Conservation (phyloP, 2,329 filamentous ascomycete genomes). For the Aspergillus tubingensis region DNA sequence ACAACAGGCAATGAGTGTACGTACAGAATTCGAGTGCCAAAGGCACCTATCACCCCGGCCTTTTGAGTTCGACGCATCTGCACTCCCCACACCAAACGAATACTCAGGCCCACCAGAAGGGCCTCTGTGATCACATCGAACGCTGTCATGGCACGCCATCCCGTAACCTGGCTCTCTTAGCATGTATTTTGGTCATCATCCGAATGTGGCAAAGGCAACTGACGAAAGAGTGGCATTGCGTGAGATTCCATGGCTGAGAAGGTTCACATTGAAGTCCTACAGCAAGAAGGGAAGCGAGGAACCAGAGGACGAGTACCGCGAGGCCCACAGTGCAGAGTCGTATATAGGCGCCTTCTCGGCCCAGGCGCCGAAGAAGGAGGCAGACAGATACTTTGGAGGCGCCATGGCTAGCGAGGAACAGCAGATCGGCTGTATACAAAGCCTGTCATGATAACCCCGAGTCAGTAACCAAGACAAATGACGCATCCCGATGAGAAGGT, state of each 20-base stretch:
- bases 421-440: slow-evolving; percentile 21
- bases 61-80: slow-evolving; percentile 23
- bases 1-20: background rate
- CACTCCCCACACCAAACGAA: slow-evolving; percentile 27
- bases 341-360: slow-evolving; percentile 21
- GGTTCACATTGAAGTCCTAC: slow-evolving; percentile 6
- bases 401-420: slow-evolving; percentile 30
- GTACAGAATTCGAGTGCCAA: slow-evolving; percentile 17
- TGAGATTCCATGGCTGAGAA: background rate
- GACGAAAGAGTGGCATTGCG: background rate
- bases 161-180: slow-evolving; percentile 3
- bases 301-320: slow-evolving; percentile 20
- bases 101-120: slow-evolving; percentile 19
- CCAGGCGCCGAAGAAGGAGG: slow-evolving; percentile 31
- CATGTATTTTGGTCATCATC: too few species aligned
- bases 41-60: slow-evolving; percentile 19
- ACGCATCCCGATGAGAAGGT: background rate
- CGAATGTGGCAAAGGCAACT: background rate
- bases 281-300: slow-evolving; percentile 23
- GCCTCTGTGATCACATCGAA: slow-evolving; percentile 39
- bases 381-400: slow-evolving; percentile 31
- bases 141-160: slow-evolving; percentile 44
- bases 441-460: background rate
- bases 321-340: slow-evolving; percentile 17
- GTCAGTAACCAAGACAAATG: too few species aligned